phyloP scores from a whole-genome alignment of 345 rosid genomes.

The Ricinus communis region DNA sequence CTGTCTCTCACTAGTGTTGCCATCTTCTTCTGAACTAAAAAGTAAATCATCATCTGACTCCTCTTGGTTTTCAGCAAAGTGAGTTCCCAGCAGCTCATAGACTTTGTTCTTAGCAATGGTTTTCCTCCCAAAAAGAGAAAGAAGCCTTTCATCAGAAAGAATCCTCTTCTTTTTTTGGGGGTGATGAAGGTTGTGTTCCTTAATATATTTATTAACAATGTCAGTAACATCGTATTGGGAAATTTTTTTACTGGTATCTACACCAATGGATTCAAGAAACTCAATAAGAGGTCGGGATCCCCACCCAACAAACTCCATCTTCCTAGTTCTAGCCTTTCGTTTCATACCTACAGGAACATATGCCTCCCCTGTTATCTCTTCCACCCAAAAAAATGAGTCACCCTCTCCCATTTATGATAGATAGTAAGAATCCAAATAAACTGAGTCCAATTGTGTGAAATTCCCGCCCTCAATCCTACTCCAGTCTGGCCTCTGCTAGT shows the following conservation, averaged over 20 bases:
- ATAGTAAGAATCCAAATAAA: not conserved
- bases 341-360: slow-evolving; percentile 25
- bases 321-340: slow-evolving; percentile 49
- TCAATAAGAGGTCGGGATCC: slow-evolving; percentile 67
- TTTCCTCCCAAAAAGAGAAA: slow-evolving; percentile 61
- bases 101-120: slow-evolving; percentile 44
- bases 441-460: not conserved
- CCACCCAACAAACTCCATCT: slow-evolving; percentile 62
- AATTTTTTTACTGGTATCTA: slow-evolving; percentile 42
- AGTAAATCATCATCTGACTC: slow-evolving; percentile 48
- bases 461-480: too few relatives aligned
- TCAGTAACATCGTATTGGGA: slow-evolving; percentile 49
- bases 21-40: slow-evolving; percentile 47
- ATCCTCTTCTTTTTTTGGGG: slow-evolving; percentile 57
- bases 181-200: slow-evolving; percentile 41
- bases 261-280: slow-evolving; percentile 57
- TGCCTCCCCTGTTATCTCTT: slow-evolving; percentile 30
- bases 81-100: slow-evolving; percentile 53
- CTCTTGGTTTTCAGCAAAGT: slow-evolving; percentile 62
- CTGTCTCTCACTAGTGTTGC: slow-evolving; percentile 14
- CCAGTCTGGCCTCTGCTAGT: too few relatives aligned
- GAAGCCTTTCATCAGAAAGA: slow-evolving; percentile 50
- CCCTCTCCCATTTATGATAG: slow-evolving; percentile 7
- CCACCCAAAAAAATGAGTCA: slow-evolving; percentile 42
- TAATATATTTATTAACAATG: slow-evolving; percentile 46